Conservation (phyloP, 2,329 filamentous ascomycete species). For the Fusarium euwallaceae region DNA sequence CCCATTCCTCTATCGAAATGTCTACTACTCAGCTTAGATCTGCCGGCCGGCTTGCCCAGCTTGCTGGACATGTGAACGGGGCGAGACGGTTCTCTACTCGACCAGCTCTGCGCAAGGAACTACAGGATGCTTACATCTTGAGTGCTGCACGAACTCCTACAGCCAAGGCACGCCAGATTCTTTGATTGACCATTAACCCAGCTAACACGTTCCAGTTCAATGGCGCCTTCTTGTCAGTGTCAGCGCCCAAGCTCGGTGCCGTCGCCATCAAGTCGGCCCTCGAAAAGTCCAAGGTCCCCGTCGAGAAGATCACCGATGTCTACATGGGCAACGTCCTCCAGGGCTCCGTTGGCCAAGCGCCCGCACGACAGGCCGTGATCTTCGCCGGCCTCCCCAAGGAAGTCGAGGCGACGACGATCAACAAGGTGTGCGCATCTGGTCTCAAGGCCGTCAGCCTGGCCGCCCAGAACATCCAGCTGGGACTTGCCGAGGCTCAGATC, state of each 20-base stretch:
- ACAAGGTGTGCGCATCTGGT: slow-evolving; percentile 97
- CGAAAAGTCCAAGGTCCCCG: slow-evolving; percentile 85
- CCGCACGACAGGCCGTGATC: slow-evolving; percentile 89
- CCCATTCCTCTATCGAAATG: slow-evolving; percentile 29
- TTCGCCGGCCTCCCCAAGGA: slow-evolving; percentile 87
- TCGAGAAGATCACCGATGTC: slow-evolving; percentile 86
- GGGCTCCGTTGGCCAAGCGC: slow-evolving; percentile 86
- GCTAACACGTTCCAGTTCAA: slow-evolving; percentile 77
- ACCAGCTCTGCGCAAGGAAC: slow-evolving; percentile 68
- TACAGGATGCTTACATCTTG: slow-evolving; percentile 94
- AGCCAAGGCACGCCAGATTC: slow-evolving; percentile 74
- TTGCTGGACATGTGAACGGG: slow-evolving; percentile 57
- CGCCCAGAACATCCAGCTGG: slow-evolving; percentile 94
- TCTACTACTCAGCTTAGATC: slow-evolving; percentile 50
- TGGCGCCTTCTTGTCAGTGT: slow-evolving; percentile 85
- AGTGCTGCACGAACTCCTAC: slow-evolving; percentile 92
- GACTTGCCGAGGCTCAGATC: slow-evolving; percentile 87
- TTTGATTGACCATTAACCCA: background rate
- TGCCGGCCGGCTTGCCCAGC: slow-evolving; percentile 51
- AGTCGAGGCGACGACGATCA: slow-evolving; percentile 91
- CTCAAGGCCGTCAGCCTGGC: slow-evolving; percentile 92
- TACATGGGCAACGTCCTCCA: slow-evolving; percentile 98
- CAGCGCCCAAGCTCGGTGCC: slow-evolving; percentile 90
- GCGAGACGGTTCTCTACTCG: slow-evolving; percentile 63
- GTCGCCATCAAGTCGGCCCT: slow-evolving; percentile 93